Base-by-base conservation (phyloP, 768 basidiomycete species). In the Rhodocollybia butyracea region DNA sequence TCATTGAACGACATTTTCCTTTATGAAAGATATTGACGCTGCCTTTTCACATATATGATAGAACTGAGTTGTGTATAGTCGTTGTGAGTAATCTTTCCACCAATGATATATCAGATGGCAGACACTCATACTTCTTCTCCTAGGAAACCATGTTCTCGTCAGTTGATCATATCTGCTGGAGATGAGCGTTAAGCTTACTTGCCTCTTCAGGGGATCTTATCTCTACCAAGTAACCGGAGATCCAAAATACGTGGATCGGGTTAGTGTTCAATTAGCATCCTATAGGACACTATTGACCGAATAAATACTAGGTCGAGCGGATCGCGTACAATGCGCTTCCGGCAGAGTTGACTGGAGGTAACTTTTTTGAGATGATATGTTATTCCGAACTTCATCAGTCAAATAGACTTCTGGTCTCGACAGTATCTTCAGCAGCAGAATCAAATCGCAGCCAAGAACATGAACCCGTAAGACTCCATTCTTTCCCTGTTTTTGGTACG, bases 91-190 rank as follows among this genome's bases (percentile, higher is more conserved):
- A 27, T 26, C 5, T 36, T 41, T 21, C 12, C 30, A 21, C 50
- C 6, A 39, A 8, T 26, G 24, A 19, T 50, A 21, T 3, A 4
- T 8, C 7, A n/a, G 30, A 3, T 21, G 19, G 21, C 19, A 40
- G 19, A 29, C 19, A 40, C 13, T 57, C 8, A 52, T 5, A 50
- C 31, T 15, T 10, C 3, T 34, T 13, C 17, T 19, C 17, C 1
- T 50, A 81, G 79, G 81, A 83, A 75, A 79, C 81, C 4, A 82
- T 83, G 80, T 82, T 81, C 65, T 81, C 81, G 77, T 80, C 59
- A 46, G 78, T 72, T 4, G 22, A 27, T 40, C 5, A 4, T 17
- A 3, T 15, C 3, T 31, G 42, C n/a, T 5, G 13, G 12, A 46
- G 3, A 26, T 11, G 21, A 26, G 19, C 21, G 2, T 21, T n/a